Conservation (phyloP, 2,329 filamentous ascomycete species). For the Volutella citrinella region DNA sequence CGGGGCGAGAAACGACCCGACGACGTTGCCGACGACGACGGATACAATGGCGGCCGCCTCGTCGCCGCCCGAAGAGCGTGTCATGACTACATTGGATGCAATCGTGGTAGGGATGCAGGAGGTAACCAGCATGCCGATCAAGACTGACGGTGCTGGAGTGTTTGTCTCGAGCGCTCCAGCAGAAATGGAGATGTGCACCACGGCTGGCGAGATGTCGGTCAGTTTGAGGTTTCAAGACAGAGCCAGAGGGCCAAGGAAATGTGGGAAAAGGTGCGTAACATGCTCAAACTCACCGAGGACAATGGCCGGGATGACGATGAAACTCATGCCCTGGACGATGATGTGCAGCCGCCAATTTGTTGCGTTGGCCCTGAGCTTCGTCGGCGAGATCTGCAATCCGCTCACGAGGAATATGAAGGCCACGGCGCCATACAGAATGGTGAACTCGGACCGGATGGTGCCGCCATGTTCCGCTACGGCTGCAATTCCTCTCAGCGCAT, state of each 20-base stretch:
- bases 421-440: constrained; percentile 66
- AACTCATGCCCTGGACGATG: constrained; percentile 65
- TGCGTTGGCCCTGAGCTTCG: constrained; percentile 58
- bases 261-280: too few relatives aligned
- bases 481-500: constrained; percentile 18
- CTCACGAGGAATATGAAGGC: constrained; percentile 69
- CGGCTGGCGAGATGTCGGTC: constrained; percentile 28
- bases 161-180: constrained; percentile 47
- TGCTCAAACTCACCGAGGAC: constrained; percentile 46
- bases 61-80: constrained; percentile 64
- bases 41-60: constrained; percentile 64
- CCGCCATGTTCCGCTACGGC: constrained; percentile 48
- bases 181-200: constrained; percentile 46
- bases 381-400: constrained; percentile 64
- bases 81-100: constrained; percentile 73
- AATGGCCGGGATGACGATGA: constrained; percentile 62
- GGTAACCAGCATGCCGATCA: constrained; percentile 65
- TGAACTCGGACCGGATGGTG: constrained; percentile 52
- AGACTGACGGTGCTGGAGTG: constrained; percentile 60
- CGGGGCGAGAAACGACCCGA: constrained; percentile 66
- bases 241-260: too few relatives aligned
- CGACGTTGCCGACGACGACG: constrained; percentile 66
- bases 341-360: constrained; percentile 66
- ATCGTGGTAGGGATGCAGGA: constrained; percentile 72
- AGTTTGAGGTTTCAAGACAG: too few relatives aligned